These are phyloP conservation scores for Didymella glomerata DNA, from an alignment of 2,329 filamentous ascomycete genomes.

Conservation along the genomic window DNA sequence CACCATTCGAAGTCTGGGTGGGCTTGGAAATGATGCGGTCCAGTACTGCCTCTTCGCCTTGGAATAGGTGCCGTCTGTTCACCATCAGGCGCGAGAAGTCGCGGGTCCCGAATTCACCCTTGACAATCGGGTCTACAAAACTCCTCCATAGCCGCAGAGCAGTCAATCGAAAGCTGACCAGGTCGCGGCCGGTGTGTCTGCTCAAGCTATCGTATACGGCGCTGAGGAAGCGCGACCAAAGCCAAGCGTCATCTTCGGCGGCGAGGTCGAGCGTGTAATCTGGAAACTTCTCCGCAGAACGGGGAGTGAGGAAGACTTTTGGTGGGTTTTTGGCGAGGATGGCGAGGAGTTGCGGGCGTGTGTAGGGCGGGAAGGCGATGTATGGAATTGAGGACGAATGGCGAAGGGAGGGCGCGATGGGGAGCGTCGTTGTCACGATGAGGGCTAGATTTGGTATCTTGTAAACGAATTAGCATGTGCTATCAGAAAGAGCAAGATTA, in stretches of 20 bases:
- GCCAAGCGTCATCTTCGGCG: slow-evolving; percentile 69
- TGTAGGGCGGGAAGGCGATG: slow-evolving; percentile 85
- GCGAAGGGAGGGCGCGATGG: slow-evolving; percentile 70
- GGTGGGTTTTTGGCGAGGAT: slow-evolving; percentile 69
- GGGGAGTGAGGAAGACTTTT: slow-evolving; percentile 55
- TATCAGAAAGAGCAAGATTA: slow-evolving; percentile 1
- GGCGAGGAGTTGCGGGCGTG: slow-evolving; percentile 77
- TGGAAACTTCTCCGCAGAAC: slow-evolving; percentile 51
- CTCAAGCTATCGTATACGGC: slow-evolving; percentile 88
- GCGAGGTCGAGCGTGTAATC: slow-evolving; percentile 58
- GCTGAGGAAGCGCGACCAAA: slow-evolving; percentile 82
- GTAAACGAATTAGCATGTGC: slow-evolving; percentile 7
- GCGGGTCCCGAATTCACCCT: slow-evolving; percentile 75
- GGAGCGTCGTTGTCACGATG: slow-evolving; percentile 78
- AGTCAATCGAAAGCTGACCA: slow-evolving; percentile 74
- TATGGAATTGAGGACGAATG: slow-evolving; percentile 76
- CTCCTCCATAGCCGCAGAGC: slow-evolving; percentile 82
- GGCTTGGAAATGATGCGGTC: slow-evolving; percentile 61
- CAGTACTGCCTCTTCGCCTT: slow-evolving; percentile 74
- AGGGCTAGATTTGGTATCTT: slow-evolving; percentile 82
- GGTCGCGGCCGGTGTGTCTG: slow-evolving; percentile 79
- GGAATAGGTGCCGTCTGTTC: slow-evolving; percentile 72
- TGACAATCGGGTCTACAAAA: slow-evolving; percentile 80
- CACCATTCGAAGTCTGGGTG: background rate
- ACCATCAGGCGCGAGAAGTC: slow-evolving; percentile 88